phyloP scores from a whole-genome alignment of 106 monocot species.

The Phalaenopsis equestris region DNA sequence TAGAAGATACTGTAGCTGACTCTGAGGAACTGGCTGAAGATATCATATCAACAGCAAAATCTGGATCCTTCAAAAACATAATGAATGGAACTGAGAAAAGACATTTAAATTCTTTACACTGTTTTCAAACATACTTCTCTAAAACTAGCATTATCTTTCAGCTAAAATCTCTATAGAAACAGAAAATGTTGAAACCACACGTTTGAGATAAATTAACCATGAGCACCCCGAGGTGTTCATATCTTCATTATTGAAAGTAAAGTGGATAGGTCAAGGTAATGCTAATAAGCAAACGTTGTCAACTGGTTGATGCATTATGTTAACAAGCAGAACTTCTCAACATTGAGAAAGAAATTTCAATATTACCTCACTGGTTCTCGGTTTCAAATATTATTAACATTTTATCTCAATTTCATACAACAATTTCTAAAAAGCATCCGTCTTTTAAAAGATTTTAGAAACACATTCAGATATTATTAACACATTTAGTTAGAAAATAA shows the following conservation, averaged over 20 bases:
- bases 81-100: not conserved
- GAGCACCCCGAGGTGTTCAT: too few relatives aligned
- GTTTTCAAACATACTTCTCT: not conserved
- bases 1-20: constrained; percentile 29
- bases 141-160: not conserved
- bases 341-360: not conserved
- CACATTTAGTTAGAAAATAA: too few relatives aligned
- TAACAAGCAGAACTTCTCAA: too few relatives aligned
- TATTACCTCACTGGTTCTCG: not conserved
- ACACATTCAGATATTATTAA: not conserved
- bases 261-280: too few relatives aligned
- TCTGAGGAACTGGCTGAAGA: constrained; percentile 47
- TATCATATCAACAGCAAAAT: constrained; percentile 66
- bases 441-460: not conserved
- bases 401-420: not conserved
- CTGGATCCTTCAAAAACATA: constrained; percentile 46
- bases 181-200: not conserved
- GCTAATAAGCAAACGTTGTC: too few relatives aligned
- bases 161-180: not conserved
- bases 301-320: too few relatives aligned
- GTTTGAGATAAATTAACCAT: too few relatives aligned
- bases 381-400: not conserved
- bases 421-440: not conserved
- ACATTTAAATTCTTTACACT: not conserved
- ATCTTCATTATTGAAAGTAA: too few relatives aligned